Base-by-base conservation (phyloP, 805 yeast species). In the Helenozyma baotianmanensis region DNA sequence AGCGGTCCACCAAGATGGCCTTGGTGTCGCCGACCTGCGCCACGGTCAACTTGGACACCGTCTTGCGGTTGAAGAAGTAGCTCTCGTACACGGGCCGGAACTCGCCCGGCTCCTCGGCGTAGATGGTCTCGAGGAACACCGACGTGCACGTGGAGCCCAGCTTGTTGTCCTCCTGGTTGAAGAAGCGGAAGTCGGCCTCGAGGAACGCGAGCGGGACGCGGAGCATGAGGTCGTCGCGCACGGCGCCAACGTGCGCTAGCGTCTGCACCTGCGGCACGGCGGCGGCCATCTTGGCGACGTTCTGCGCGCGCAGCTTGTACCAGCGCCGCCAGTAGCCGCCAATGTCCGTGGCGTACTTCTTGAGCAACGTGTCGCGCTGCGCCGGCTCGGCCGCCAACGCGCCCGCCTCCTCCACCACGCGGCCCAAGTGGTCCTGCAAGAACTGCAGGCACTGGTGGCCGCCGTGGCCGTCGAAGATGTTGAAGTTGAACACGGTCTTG, bases 11-110 rank as follows among this genome's bases (percentile, higher is more conserved):
- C n/a, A 92, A 48, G 2, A 92, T 71, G 5, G 94, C 87, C 41
- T 84, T 74, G 3, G 97, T 83, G 54, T 92, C 98, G 5, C 98
- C 98, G 10, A 90, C 79, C 52, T 92, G 98, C 1, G 94, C 89
- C 13, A 89, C 75, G 1, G 84, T 71, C 14, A 92, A 57, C 47
- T 78, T 78, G 14, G 86, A 68, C 9, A 82, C 62, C 3, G 83
- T 80, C 7, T 70, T 64, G n/a, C 79, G 74, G 40, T 80, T 77
- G 61, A 89, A 81, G 56, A 71, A 82, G 48, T 65, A 72, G 33
- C 50, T 48, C 39, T 58, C 63, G 33, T 40, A 32, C 39, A 55
- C 56, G 38, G 64, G 46, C 50, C 58, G 31, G 53, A 42, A 27
- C 18, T 42, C 39, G 45, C 58, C 40, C 42, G 49, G 49, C 45